Percentiles rank a stretch among this genome's conserved stretches.
Evolutionary conservation across 441 rosid species (phyloP).

Genomic region (Populus hybrid): DNA sequence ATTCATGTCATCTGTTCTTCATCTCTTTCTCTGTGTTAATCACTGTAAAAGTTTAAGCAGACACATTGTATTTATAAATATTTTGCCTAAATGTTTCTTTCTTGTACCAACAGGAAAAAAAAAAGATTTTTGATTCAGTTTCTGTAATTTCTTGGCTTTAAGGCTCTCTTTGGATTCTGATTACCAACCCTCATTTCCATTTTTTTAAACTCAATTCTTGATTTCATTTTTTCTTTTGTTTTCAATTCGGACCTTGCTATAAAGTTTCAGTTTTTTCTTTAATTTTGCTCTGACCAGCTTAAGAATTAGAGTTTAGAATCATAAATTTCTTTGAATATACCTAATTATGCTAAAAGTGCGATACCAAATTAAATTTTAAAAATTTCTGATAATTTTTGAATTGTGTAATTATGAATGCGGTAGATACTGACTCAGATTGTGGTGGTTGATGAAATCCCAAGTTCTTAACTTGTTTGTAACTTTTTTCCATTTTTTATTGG

Average conservation of each 20-base stretch:
- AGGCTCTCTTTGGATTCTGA: not conserved
- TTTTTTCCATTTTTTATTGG: not conserved
- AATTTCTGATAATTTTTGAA: not conserved
- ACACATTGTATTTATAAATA: not conserved
- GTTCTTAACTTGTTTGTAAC: not conserved
- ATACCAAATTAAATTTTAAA: not conserved
- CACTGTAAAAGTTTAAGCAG: not conserved
- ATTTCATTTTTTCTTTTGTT: not conserved
- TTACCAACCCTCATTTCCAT: not conserved
- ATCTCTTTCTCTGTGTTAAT: not conserved
- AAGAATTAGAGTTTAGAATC: not conserved
- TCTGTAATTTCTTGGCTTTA: slow-evolving; percentile 4
- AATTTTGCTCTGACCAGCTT: not conserved
- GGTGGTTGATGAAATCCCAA: not conserved
- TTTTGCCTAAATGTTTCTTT: not conserved
- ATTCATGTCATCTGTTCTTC: not conserved
- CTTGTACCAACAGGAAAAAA: not conserved
- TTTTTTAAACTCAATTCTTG: not conserved
- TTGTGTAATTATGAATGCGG: not conserved
- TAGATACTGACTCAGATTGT: not conserved
- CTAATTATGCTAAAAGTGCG: not conserved
- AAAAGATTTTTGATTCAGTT: not conserved
- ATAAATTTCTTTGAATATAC: not conserved
- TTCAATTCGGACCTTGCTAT: not conserved
- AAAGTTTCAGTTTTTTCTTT: not conserved